Conservation (phyloP, 2,329 filamentous ascomycete genomes). For the Arachnomyces sp. region DNA sequence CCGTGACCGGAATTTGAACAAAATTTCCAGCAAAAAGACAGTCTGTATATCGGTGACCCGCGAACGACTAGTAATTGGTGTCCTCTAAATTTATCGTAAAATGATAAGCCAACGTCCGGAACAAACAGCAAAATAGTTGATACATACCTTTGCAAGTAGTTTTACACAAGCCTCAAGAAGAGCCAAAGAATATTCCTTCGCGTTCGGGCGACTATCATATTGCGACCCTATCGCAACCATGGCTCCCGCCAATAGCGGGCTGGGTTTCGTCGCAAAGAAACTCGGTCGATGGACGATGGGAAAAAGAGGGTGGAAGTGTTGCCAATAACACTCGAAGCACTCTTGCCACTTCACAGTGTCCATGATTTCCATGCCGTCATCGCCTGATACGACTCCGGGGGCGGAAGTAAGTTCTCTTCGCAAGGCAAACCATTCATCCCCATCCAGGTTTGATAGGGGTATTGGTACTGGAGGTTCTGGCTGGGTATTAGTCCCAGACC, state of each 20-base stretch:
- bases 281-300: conserved; percentile 27
- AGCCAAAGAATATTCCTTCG: conserved; percentile 25
- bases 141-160: conserved; percentile 19
- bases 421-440: conserved; percentile 29
- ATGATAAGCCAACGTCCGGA: not conserved
- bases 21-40: conserved; percentile 26
- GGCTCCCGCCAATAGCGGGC: conserved; percentile 23
- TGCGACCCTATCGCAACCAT: conserved; percentile 31
- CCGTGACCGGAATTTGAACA: conserved; percentile 26
- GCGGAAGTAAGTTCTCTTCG: conserved; percentile 29
- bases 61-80: conserved; percentile 25
- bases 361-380: conserved; percentile 28
- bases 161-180: conserved; percentile 26
- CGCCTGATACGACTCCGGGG: conserved; percentile 24
- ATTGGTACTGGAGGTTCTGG: conserved; percentile 30
- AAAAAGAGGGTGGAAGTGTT: conserved; percentile 27
- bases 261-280: conserved; percentile 24
- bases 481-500: conserved; percentile 9
- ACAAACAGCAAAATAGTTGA: too few species aligned
- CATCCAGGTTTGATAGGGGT: conserved; percentile 33
- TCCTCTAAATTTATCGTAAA: conserved; percentile 14
- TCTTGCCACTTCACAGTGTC: conserved; percentile 27
- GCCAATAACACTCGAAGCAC: conserved; percentile 29
- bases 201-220: conserved; percentile 25
- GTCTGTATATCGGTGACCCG: conserved; percentile 27